Evolutionary conservation across 2,329 filamentous ascomycete species (phyloP).

Genomic region (Ceratocystis cubensis): DNA sequence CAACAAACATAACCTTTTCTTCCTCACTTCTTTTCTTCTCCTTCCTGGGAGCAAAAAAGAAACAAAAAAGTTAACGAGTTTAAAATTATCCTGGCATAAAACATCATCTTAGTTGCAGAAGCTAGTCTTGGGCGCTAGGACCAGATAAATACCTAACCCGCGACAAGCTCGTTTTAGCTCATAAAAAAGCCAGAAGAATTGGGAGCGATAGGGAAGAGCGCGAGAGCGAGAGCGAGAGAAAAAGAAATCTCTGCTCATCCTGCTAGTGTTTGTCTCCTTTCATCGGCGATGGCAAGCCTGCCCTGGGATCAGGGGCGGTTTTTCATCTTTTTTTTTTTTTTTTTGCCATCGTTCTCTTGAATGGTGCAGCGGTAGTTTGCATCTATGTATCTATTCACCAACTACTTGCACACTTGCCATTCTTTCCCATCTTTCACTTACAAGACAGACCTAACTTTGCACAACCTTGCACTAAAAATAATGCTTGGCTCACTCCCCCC

Average conservation of each 20-base stretch:
- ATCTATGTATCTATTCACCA: background rate
- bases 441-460: no score
- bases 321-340: background rate
- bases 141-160: conserved; percentile 6
- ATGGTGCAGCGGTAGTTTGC: background rate
- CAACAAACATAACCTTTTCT: background rate
- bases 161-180: conserved; percentile 2
- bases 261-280: background rate
- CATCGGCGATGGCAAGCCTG: background rate
- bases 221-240: no score
- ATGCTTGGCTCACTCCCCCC: no score
- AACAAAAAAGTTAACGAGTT: background rate
- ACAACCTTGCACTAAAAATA: no score
- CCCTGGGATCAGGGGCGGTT: background rate
- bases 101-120: background rate
- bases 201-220: background rate
- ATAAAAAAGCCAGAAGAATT: background rate
- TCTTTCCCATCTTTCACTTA: background rate
- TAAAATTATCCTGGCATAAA: conserved; percentile 10
- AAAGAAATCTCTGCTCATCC: conserved; percentile 1
- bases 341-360: no score
- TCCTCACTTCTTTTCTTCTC: background rate
- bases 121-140: conserved; percentile 3
- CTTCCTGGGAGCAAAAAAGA: background rate
- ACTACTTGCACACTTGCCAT: background rate